phyloP scores from a whole-genome alignment of 306 rosid species.

The Vigna nakashimae region DNA sequence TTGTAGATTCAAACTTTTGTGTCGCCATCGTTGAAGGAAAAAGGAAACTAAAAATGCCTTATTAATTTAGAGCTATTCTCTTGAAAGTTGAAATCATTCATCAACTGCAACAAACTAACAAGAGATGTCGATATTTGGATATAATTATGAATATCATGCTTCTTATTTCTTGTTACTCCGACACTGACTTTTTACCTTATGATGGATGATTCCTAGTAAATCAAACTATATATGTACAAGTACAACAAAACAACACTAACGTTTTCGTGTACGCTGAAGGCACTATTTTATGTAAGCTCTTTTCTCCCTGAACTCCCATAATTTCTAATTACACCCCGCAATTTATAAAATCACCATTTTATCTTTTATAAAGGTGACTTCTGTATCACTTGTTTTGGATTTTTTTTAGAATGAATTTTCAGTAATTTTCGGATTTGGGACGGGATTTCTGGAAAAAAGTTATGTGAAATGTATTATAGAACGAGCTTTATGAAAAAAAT shows the following conservation, averaged over 20 bases:
- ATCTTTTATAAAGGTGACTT: no score
- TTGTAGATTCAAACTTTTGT: constrained; percentile 9
- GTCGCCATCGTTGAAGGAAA: neutral
- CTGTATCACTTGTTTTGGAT: no score
- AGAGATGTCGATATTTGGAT: neutral
- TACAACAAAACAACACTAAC: no score
- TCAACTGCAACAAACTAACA: neutral
- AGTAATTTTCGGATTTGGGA: no score
- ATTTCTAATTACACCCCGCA: no score
- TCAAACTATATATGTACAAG: neutral
- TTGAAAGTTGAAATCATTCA: neutral
- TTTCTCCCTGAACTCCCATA: no score
- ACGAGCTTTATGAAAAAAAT: no score
- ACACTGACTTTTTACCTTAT: neutral
- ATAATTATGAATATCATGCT: no score
- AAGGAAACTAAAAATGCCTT: neutral
- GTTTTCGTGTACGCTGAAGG: neutral
- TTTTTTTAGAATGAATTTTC: no score
- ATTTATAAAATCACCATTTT: no score
- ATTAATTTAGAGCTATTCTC: neutral
- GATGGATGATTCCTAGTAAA: neutral
- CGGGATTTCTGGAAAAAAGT: no score
- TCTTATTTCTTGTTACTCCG: neutral
- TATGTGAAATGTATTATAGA: no score
- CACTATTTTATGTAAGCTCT: neutral